Evolutionary conservation across 306 rosid species (phyloP).

Genomic region (Canavalia gladiata): DNA sequence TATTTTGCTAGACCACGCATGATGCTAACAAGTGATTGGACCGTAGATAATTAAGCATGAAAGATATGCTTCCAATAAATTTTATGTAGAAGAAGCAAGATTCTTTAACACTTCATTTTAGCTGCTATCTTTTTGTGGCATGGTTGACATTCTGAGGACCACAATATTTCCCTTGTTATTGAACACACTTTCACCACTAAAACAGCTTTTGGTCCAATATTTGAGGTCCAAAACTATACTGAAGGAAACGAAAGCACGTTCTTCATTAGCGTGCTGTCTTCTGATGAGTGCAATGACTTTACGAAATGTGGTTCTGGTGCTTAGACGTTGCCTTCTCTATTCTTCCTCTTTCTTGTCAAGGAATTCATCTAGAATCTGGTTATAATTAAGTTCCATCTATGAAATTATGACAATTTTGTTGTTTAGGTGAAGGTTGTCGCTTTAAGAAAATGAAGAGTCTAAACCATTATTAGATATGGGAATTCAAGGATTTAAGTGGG

Average conservation of each 20-base stretch:
- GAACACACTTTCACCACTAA: constrained; percentile 41
- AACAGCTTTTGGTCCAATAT: constrained; percentile 37
- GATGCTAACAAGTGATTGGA: constrained; percentile 46
- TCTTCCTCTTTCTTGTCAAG: constrained; percentile 42
- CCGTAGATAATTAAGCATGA: constrained; percentile 19
- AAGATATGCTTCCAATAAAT: neutral
- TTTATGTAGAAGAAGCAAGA: constrained; percentile 43
- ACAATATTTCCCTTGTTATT: constrained; percentile 28
- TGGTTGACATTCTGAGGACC: constrained; percentile 57
- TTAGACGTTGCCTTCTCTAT: neutral
- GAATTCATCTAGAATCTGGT: constrained; percentile 13
- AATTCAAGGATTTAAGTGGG: constrained; percentile 41
- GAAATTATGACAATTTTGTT: constrained; percentile 23
- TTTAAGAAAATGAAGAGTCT: constrained; percentile 28
- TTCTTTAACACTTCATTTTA: constrained; percentile 12
- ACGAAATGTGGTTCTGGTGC: constrained; percentile 49
- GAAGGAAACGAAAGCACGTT: constrained; percentile 28
- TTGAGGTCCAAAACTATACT: constrained; percentile 47
- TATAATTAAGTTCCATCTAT: constrained; percentile 7
- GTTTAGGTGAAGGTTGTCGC: constrained; percentile 33
- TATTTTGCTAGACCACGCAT: constrained; percentile 17
- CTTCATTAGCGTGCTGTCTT: constrained; percentile 43
- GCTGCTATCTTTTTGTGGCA: constrained; percentile 28
- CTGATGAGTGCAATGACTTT: constrained; percentile 41
- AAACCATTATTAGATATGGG: constrained; percentile 47